A percentile compares a stretch with the other conserved stretches of the same genome.
Evolutionary conservation across 2,329 filamentous ascomycete species (phyloP).

Genomic region (Colletotrichum sp.): DNA sequence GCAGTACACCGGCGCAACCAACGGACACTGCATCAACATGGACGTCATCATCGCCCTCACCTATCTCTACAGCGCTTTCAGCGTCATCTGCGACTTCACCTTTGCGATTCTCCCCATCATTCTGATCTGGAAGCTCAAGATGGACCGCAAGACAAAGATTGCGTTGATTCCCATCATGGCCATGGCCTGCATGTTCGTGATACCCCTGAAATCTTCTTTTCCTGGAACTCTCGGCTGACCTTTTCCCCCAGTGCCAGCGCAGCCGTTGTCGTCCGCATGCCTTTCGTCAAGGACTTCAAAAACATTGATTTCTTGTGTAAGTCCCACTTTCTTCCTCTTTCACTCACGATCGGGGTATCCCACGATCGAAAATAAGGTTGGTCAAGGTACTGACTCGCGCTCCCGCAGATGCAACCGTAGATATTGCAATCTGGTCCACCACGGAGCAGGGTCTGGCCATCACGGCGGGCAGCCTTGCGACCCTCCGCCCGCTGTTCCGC

Average conservation of each 20-base stretch:
- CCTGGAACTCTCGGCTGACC: background rate
- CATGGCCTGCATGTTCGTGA: conserved; percentile 59
- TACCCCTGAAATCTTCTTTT: conserved; percentile 24
- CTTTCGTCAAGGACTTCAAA: conserved; percentile 41
- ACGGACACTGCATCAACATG: conserved; percentile 30
- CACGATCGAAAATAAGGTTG: background rate
- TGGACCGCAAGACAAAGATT: conserved; percentile 56
- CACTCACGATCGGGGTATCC: background rate
- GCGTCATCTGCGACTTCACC: conserved; percentile 55
- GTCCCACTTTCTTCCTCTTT: conserved; percentile 9
- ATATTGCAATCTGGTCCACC: conserved; percentile 55
- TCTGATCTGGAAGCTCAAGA: conserved; percentile 60
- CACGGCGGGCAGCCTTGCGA: conserved; percentile 51
- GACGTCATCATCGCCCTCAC: conserved; percentile 56
- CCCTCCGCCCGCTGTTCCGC: conserved; percentile 49
- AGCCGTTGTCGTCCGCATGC: conserved; percentile 46
- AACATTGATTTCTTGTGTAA: conserved; percentile 49
- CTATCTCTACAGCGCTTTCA: conserved; percentile 56
- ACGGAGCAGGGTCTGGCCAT: conserved; percentile 54
- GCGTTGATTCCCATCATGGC: conserved; percentile 58
- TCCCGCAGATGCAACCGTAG: conserved; percentile 39
- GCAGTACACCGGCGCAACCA: conserved; percentile 4
- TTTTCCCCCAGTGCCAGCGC: conserved; percentile 41
- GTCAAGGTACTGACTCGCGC: background rate
- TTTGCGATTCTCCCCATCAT: conserved; percentile 59